Base-by-base conservation (phyloP, 1,284 basidiomycete genomes). In the Tilletia horrida region DNA sequence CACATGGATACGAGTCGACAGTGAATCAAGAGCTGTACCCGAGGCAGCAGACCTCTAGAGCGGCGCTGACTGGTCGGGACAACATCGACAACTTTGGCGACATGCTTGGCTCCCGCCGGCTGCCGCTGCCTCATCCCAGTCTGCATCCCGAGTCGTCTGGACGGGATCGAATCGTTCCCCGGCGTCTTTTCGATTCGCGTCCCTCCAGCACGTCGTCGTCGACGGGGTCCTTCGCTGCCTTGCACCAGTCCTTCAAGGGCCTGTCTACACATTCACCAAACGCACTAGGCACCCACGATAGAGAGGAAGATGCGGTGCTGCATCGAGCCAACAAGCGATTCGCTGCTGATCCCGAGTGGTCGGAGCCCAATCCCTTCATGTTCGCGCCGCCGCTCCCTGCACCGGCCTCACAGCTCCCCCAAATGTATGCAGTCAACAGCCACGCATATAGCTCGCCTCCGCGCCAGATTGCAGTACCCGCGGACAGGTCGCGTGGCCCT, bases 191-290 rank as follows among this genome's bases (percentile, higher is more conserved):
- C 3, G 55, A 40, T 27, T 59, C 55, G 14, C 23, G 55, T 18
- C 55, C 55, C 1, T 59, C 55, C 14, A 59, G 55, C 27, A 29
- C 55, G 27, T 59, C 55, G 6, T 40, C 35, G 13, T 59, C 55
- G 6, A 29, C 27, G 2, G 29, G 55, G 7, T 59, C 55, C 14
- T 59, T 59, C 27, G 55, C 27, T 4, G 55, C 55, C 14, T 18
- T 59, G 29, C 55, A 59, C n/a, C 55, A 59, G n/a, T 59, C 55
- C 29, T 59, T 59, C 55, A 59, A 59, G 27, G 55, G 29, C 7
- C 27, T 59, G 4, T 31, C 55, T 4, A 40, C 55, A 18, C 27
- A 59, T 16, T 59, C 55, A 11, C 55, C 55, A 11, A 29, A 18
- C 31, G 35, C 25, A 18, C 55, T 59, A 4, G 55, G 55, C 18